These are phyloP conservation scores for Nitzschia sp. DNA, from an alignment of 108 stramenopile species.

Conservation along the genomic window DNA sequence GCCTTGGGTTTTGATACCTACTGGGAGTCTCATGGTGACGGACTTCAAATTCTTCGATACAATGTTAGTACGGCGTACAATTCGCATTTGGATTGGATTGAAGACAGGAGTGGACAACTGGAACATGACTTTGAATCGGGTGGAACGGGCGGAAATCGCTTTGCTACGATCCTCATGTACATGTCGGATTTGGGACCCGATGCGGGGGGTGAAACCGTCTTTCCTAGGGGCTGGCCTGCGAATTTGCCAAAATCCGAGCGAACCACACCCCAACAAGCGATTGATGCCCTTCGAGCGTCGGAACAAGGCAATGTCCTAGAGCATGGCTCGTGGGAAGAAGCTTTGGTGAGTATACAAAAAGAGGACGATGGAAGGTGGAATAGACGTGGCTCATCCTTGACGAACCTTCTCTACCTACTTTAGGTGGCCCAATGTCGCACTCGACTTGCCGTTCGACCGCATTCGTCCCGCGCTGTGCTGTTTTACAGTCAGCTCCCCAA, in stretches of 20 bases:
- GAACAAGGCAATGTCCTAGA: constrained; percentile 40
- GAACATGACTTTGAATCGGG: constrained; percentile 73
- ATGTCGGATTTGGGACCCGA: constrained; percentile 85
- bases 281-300: constrained; percentile 29
- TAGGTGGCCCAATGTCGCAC: constrained; percentile 65
- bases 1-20: constrained; percentile 87
- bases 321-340: constrained; percentile 82
- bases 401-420: background rate
- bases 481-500: constrained; percentile 89
- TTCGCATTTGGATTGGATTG: constrained; percentile 91
- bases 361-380: background rate
- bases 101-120: constrained; percentile 41
- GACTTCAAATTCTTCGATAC: constrained; percentile 94
- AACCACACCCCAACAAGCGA: constrained; percentile 13
- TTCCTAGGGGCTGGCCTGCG: constrained; percentile 66
- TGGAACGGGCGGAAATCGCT: constrained; percentile 87
- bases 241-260: constrained; percentile 48
- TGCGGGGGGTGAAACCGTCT: constrained; percentile 95
- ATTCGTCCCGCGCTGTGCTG: constrained; percentile 76
- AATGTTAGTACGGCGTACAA: constrained; percentile 91
- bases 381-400: background rate
- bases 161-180: constrained; percentile 95
- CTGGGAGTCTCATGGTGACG: constrained; percentile 83
- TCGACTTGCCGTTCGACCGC: constrained; percentile 68
- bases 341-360: constrained; percentile 45